phyloP scores from a whole-genome alignment of 1,139 yeast species.

The Suhomyces wounanorum region DNA sequence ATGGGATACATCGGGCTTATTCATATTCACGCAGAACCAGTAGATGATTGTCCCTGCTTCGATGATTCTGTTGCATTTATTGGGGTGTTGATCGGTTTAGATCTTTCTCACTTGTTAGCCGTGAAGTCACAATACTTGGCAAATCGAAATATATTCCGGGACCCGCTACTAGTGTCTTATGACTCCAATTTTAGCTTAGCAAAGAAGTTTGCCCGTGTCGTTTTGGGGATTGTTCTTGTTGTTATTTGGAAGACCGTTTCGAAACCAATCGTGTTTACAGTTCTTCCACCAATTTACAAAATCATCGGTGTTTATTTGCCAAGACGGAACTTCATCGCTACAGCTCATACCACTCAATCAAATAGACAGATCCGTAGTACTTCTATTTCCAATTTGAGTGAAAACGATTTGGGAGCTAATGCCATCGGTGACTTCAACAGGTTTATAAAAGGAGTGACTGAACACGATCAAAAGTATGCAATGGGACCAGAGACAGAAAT shows the following conservation, averaged over 20 bases:
- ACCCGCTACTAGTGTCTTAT: slow-evolving; percentile 44
- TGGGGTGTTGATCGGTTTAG: slow-evolving; percentile 83
- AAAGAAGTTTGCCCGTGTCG: slow-evolving; percentile 45
- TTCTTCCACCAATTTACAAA: slow-evolving; percentile 52
- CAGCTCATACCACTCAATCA: slow-evolving; percentile 41
- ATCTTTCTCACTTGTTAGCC: slow-evolving; percentile 53
- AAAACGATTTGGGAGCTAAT: slow-evolving; percentile 24
- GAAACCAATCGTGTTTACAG: slow-evolving; percentile 59
- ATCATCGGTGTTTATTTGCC: slow-evolving; percentile 45
- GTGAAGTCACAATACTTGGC: slow-evolving; percentile 28
- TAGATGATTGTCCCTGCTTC: slow-evolving; percentile 94
- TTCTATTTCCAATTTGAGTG: slow-evolving; percentile 39
- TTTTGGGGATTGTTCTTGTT: slow-evolving; percentile 61
- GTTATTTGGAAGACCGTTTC: slow-evolving; percentile 68
- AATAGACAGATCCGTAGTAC: slow-evolving; percentile 42
- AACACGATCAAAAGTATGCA: slow-evolving; percentile 28
- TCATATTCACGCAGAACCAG: slow-evolving; percentile 79
- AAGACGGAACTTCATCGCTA: slow-evolving; percentile 41
- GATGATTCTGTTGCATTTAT: slow-evolving; percentile 94
- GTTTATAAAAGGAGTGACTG: slow-evolving; percentile 33
- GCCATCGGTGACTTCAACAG: slow-evolving; percentile 38
- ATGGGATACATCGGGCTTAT: slow-evolving; percentile 51
- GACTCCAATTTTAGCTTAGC: slow-evolving; percentile 43
- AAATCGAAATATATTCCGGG: slow-evolving; percentile 19
- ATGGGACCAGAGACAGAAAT: slow-evolving; percentile 46